Conservation (phyloP, 148 eudicot species). For the Euryodendron excelsum region DNA sequence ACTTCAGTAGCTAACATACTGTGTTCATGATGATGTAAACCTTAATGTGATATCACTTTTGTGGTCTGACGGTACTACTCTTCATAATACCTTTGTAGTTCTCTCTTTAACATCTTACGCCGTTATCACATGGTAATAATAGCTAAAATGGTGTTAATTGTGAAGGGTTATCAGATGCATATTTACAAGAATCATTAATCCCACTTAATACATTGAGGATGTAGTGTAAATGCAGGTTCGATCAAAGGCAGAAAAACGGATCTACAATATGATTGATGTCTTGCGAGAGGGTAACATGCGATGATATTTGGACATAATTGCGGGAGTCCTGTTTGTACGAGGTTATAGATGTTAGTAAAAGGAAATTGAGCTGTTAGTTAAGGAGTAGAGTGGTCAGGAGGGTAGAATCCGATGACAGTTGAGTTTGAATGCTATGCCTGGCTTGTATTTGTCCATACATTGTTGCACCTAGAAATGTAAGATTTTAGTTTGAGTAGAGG, state of each 20-base stretch:
- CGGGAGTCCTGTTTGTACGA: not conserved
- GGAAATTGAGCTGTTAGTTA: not conserved
- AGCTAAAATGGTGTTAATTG: not conserved
- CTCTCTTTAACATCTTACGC: not conserved
- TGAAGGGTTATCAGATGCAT: not conserved
- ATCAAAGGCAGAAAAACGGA: constrained; percentile 62
- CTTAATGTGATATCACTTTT: not conserved
- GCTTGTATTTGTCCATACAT: not conserved
- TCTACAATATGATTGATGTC: constrained; percentile 73
- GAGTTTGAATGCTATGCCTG: not conserved
- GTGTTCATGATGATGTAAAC: not conserved
- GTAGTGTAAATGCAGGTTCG: constrained; percentile 45
- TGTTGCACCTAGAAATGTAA: not conserved
- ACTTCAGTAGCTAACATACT: not conserved
- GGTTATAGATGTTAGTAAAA: not conserved
- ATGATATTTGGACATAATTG: constrained; percentile 14
- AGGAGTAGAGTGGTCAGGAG: not conserved
- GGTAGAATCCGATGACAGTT: not conserved
- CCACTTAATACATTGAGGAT: not conserved
- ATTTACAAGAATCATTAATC: not conserved
- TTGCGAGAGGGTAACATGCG: constrained; percentile 66
- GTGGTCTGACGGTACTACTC: not conserved
- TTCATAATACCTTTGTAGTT: not conserved
- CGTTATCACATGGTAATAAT: not conserved
- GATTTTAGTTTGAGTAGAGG: not conserved